Evolutionary conservation across 2,329 filamentous ascomycete species (phyloP).

Genomic region (Cyanodermella asteris): DNA sequence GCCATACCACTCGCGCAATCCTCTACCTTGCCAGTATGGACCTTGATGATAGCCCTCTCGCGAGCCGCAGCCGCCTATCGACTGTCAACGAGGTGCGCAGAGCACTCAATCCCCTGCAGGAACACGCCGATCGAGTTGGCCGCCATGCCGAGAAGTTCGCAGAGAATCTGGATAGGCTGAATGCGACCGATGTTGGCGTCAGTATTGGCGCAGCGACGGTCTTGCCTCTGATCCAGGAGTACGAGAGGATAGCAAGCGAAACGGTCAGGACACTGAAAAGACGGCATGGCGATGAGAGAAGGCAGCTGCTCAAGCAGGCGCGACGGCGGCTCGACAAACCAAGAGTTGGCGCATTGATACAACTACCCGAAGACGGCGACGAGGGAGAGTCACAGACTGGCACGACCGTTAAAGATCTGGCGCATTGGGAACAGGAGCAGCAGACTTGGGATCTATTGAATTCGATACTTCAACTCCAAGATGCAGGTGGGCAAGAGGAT

Average conservation of each 20-base stretch:
- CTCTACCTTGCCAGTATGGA: conserved; percentile 7
- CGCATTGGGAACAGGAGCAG: conserved; percentile 57
- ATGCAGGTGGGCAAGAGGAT: conserved; percentile 21
- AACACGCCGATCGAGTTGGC: conserved; percentile 46
- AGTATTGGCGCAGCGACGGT: conserved; percentile 39
- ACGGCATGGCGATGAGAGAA: conserved; percentile 12
- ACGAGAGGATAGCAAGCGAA: conserved; percentile 33
- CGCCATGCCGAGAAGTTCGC: conserved; percentile 77
- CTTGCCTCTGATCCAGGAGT: conserved; percentile 45
- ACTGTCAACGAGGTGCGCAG: conserved; percentile 26
- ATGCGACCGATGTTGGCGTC: conserved; percentile 26
- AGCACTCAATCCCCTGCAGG: conserved; percentile 36
- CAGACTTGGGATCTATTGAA: conserved; percentile 79
- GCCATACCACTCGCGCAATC: too few relatives aligned
- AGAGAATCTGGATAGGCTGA: conserved; percentile 57
- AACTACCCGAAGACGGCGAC: conserved; percentile 11
- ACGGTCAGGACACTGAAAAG: conserved; percentile 24
- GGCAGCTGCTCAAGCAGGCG: conserved; percentile 16
- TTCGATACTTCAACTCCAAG: conserved; percentile 49
- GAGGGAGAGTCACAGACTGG: conserved; percentile 19
- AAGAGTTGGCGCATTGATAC: conserved; percentile 4
- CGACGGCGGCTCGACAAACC: conserved; percentile 6
- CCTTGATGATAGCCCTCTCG: conserved; percentile 10
- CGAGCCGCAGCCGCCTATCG: too few relatives aligned
- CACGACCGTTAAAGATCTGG: conserved; percentile 27